Evolutionary conservation across 2,329 filamentous ascomycete species (phyloP), one percentile per base, ranked within the genome.

Genomic region (Diaporthe nobilis): DNA sequence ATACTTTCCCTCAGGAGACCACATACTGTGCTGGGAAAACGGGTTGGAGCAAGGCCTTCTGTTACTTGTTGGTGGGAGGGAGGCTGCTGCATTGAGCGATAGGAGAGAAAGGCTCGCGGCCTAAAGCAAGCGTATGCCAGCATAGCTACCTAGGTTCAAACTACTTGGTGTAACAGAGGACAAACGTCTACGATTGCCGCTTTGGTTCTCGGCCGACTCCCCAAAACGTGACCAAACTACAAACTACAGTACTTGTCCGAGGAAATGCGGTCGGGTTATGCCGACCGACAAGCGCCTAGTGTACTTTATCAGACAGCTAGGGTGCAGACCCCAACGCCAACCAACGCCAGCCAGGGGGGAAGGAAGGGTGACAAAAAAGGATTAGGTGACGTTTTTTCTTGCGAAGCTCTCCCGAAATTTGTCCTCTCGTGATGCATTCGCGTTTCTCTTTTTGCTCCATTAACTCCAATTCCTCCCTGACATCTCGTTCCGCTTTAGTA

Each of bases 351-450:
- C 12, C 60, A 7, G 28, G 37, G 39, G 25, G 15, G 15, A 3
- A 44, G 49, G 15, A 28, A 12, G 49, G 49, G 37, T 37, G n/a
- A 17, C 42, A 57, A 42, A 57, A 31, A 34, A 9, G 44, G 49
- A 61, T 25, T 44, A n/a, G 22, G 39, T 55, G 49, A 70, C 31
- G 49, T 20, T 28, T 44, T 12, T 70, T 42, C 34, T 28, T 70
- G 65, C 65, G 65, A 70, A 42, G 65, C 65, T 70, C 15, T n/a
- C 17, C 65, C 65, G 65, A 70, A 42, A 70, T 70, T 70, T 70
- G 49, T 55, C 65, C 65, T 31, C 34, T 31, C 34, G 49, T 55
- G 49, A 25, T 42, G 15, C 31, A 51, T 42, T 20, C 44, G 2
- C 47, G 17, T 31, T 34, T 28, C 42, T 37, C 20, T 20, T 68